Percentiles rank a stretch among this genome's conserved stretches.
phyloP scores from a whole-genome alignment of 164 flowering plant species.

The Tetrastigma voinierianum region DNA sequence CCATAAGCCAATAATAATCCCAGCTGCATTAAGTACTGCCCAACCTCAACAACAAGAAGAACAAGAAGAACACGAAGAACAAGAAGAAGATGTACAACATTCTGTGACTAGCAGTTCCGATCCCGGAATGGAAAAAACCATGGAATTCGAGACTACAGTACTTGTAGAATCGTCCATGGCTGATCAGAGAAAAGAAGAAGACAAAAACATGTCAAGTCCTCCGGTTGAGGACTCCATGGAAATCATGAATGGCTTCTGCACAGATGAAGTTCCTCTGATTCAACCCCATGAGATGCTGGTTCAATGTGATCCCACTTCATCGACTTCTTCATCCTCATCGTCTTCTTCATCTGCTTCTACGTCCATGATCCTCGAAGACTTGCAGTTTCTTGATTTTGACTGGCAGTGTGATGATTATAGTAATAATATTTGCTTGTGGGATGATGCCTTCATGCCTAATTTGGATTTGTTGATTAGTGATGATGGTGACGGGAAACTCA shows the following conservation, averaged over 20 bases:
- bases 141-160: constrained; percentile 14
- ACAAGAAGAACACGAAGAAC: constrained; percentile 6
- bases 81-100: neutral
- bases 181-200: constrained; percentile 18
- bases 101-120: neutral
- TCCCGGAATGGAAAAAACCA: constrained; percentile 16
- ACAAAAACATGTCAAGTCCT: constrained; percentile 13
- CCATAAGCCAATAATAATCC: constrained; percentile 42
- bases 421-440: constrained; percentile 31
- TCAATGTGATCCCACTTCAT: constrained; percentile 27
- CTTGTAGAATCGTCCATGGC: constrained; percentile 17
- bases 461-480: constrained; percentile 46
- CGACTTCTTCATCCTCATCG: constrained; percentile 16
- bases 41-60: constrained; percentile 15
- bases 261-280: constrained; percentile 67
- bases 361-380: constrained; percentile 19
- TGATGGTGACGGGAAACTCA: constrained; percentile 21
- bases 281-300: constrained; percentile 59
- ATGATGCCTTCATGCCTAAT: constrained; percentile 40
- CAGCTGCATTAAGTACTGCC: constrained; percentile 19
- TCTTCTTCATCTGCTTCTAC: constrained; percentile 32
- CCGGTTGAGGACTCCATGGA: constrained; percentile 15
- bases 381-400: constrained; percentile 37
- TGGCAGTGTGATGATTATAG: constrained; percentile 32
- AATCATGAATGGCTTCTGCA: constrained; percentile 38